These are phyloP conservation scores for Boletus semigastroideus DNA, from an alignment of 1,284 basidiomycete genomes.

Conservation along the genomic window DNA sequence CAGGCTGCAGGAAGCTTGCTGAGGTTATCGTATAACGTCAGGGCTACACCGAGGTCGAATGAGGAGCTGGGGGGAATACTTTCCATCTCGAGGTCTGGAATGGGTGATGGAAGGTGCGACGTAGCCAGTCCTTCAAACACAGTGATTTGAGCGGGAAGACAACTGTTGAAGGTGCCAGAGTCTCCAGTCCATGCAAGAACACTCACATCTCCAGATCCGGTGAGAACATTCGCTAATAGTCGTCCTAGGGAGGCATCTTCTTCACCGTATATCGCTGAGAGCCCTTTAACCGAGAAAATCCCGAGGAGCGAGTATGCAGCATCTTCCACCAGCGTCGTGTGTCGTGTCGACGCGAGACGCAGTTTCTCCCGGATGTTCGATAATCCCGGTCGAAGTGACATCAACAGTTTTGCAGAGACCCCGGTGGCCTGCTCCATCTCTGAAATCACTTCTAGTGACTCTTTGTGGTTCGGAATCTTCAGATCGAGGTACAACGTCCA, in stretches of 20 bases:
- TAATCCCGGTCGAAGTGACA: background rate
- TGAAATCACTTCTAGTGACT: background rate
- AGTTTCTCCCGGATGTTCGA: background rate
- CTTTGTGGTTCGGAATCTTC: background rate
- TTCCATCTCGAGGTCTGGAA: background rate
- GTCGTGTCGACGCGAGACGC: background rate
- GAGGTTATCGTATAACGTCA: background rate
- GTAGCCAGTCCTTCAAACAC: background rate
- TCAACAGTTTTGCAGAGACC: background rate
- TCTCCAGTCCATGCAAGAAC: slow-evolving; percentile 1
- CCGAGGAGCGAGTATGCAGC: background rate
- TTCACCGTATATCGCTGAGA: background rate
- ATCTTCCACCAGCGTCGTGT: background rate
- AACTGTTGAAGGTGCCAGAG: background rate
- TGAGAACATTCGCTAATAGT: background rate
- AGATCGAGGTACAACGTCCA: background rate
- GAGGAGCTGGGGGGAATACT: background rate
- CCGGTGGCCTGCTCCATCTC: background rate
- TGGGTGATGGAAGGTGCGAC: background rate
- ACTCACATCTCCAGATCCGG: background rate
- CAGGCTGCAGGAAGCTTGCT: background rate
- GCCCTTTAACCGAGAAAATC: background rate
- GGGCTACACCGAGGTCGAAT: background rate
- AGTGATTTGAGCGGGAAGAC: background rate
- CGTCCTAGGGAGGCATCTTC: background rate